A percentile compares a stretch with the other conserved stretches of the same genome.
Evolutionary conservation across 805 yeast genomes (phyloP).

Genomic region (Zygosaccharomyces kombuchaensis): DNA sequence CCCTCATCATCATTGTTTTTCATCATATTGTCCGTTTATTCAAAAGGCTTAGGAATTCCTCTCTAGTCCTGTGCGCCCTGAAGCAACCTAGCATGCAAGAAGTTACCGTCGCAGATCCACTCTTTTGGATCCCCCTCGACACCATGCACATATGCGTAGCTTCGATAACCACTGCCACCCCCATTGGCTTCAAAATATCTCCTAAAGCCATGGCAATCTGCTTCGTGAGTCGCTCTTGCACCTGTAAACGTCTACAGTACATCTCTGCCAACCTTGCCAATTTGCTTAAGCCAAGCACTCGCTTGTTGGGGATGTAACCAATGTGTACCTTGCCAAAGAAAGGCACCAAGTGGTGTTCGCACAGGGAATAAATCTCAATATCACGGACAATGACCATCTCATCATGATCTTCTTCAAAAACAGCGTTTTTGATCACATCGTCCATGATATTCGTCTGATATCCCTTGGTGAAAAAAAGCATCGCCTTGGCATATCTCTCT

Average conservation of each 20-base stretch:
- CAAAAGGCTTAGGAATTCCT: conserved; percentile 82
- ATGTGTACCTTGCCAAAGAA: conserved; percentile 96
- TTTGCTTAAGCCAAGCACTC: conserved; percentile 88
- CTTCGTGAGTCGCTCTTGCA: conserved; percentile 95
- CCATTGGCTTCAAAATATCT: conserved; percentile 88
- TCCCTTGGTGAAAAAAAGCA: conserved; percentile 93
- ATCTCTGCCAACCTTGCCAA: conserved; percentile 94
- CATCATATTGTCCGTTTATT: conserved; percentile 45
- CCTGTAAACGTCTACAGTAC: conserved; percentile 93
- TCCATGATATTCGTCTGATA: conserved; percentile 84
- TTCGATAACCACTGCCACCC: conserved; percentile 97
- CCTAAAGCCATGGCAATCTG: conserved; percentile 95
- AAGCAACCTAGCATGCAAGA: conserved; percentile 97
- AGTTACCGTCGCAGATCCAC: conserved; percentile 89
- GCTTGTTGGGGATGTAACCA: conserved; percentile 94
- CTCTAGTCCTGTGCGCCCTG: conserved; percentile 93
- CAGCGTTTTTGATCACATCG: conserved; percentile 90
- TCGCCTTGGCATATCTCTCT: conserved; percentile 91
- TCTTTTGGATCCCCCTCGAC: conserved; percentile 92
- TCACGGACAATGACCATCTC: conserved; percentile 98
- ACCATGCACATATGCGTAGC: conserved; percentile 99
- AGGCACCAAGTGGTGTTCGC: conserved; percentile 98
- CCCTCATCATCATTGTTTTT: neutral
- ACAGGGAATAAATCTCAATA: conserved; percentile 84
- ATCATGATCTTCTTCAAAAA: conserved; percentile 96